phyloP scores from a whole-genome alignment of 305 asterid species.

The Solanum hybrid region DNA sequence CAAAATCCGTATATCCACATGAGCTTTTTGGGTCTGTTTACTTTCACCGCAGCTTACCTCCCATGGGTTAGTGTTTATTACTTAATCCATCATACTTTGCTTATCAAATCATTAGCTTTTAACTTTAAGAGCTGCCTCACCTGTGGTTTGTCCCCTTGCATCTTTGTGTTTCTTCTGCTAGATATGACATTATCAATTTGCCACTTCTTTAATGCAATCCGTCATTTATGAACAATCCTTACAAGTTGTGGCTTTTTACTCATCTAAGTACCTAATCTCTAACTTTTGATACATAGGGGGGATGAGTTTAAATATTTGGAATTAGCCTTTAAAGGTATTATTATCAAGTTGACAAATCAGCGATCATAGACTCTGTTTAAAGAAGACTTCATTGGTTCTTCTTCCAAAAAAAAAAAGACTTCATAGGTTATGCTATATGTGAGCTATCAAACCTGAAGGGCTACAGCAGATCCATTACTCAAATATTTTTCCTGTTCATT shows the following conservation, averaged over 20 bases:
- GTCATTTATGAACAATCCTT: background rate
- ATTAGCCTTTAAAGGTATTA: background rate
- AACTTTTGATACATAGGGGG: background rate
- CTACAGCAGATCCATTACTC: background rate
- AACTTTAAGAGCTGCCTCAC: background rate
- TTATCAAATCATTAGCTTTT: background rate
- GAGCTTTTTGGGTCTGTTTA: constrained; percentile 96
- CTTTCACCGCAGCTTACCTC: constrained; percentile 96
- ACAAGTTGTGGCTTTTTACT: background rate
- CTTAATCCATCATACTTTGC: background rate
- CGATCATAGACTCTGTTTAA: background rate
- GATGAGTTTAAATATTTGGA: background rate
- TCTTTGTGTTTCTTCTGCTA: background rate
- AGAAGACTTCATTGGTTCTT: background rate
- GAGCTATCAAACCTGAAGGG: background rate
- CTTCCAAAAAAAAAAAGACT: background rate
- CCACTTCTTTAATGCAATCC: background rate
- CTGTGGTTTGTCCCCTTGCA: background rate
- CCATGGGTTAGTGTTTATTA: constrained; percentile 76
- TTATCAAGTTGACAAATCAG: background rate
- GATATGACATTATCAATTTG: background rate
- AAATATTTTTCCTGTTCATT: background rate
- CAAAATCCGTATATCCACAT: constrained; percentile 95
- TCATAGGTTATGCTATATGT: background rate
- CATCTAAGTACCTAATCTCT: background rate